Evolutionary conservation across 768 basidiomycete species (phyloP).

Genomic region (Xerocomellus chrysenteron): DNA sequence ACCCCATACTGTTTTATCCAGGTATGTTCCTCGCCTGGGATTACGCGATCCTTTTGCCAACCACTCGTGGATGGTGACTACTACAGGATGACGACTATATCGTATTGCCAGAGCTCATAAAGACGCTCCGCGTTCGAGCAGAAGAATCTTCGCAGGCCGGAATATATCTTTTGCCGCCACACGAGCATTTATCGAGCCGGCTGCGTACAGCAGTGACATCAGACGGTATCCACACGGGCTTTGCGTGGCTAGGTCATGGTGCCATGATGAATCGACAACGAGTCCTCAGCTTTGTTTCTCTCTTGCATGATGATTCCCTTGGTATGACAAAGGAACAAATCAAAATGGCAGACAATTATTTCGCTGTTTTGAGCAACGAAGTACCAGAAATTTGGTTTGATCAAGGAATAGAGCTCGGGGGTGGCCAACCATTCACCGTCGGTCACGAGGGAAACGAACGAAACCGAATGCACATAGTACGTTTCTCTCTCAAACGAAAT

Average conservation of each 20-base stretch:
- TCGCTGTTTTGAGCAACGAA: slow-evolving; percentile 53
- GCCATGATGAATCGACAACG: slow-evolving; percentile 47
- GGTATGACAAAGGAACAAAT: slow-evolving; percentile 48
- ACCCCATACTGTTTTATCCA: slow-evolving; percentile 65
- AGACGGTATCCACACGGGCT: slow-evolving; percentile 47
- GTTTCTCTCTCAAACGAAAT: slow-evolving; percentile 23
- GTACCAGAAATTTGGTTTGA: slow-evolving; percentile 65
- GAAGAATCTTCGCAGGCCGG: slow-evolving; percentile 22
- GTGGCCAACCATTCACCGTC: slow-evolving; percentile 61
- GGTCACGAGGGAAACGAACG: slow-evolving; percentile 56
- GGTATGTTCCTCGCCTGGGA: slow-evolving; percentile 31
- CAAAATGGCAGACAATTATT: slow-evolving; percentile 74
- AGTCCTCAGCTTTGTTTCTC: slow-evolving; percentile 47
- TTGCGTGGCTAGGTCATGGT: slow-evolving; percentile 70
- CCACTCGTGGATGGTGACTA: neutral
- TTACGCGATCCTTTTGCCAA: neutral
- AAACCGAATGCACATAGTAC: slow-evolving; percentile 58
- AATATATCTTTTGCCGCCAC: slow-evolving; percentile 58
- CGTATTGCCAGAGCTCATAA: slow-evolving; percentile 55
- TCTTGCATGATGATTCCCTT: slow-evolving; percentile 39
- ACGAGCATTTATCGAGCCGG: slow-evolving; percentile 57
- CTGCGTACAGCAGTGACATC: slow-evolving; percentile 43
- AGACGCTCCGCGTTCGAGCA: slow-evolving; percentile 45
- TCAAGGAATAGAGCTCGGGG: slow-evolving; percentile 57
- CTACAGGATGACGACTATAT: slow-evolving; percentile 69